These are phyloP conservation scores for Rhizopogon sp. DNA, from an alignment of 768 basidiomycete species.

Conservation along the genomic window DNA sequence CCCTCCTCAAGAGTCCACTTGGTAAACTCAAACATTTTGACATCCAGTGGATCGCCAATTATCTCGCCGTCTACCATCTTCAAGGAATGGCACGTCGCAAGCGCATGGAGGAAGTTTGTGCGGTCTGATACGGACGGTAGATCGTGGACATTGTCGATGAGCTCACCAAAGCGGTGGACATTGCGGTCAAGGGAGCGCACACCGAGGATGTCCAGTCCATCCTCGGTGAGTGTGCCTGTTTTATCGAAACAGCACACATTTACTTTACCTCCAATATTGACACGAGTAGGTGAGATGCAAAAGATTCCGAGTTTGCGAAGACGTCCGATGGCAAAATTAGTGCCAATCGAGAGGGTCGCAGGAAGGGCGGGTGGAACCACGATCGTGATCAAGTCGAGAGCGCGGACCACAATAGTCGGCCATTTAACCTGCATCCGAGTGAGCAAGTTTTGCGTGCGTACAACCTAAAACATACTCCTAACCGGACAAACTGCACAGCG, in stretches of 20 bases:
- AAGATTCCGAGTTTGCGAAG: constrained; percentile 86
- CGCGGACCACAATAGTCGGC: constrained; percentile 88
- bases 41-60: constrained; percentile 95
- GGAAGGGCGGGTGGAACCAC: constrained; percentile 97
- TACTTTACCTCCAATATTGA: constrained; percentile 94
- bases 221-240: constrained; percentile 97
- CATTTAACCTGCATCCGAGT: constrained; percentile 58
- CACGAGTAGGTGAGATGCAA: constrained; percentile 93
- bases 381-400: constrained; percentile 92
- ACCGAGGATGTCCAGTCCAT: constrained; percentile 95
- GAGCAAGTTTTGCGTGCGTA: constrained; percentile 2
- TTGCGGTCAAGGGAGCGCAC: constrained; percentile 80
- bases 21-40: constrained; percentile 98
- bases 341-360: constrained; percentile 95
- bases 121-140: constrained; percentile 68
- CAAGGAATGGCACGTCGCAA: constrained; percentile 94
- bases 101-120: constrained; percentile 84
- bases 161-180: constrained; percentile 80
- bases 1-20: constrained; percentile 97
- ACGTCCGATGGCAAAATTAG: constrained; percentile 88
- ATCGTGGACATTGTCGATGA: constrained; percentile 82
- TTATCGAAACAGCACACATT: constrained; percentile 99
- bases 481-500: constrained; percentile 85
- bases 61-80: constrained; percentile 83
- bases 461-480: constrained; percentile 57